A percentile compares a stretch with the other conserved stretches of the same genome.
These are phyloP conservation scores for Sanguinoderma infundibulare DNA, from an alignment of 1,284 basidiomycete species.

Conservation along the genomic window DNA sequence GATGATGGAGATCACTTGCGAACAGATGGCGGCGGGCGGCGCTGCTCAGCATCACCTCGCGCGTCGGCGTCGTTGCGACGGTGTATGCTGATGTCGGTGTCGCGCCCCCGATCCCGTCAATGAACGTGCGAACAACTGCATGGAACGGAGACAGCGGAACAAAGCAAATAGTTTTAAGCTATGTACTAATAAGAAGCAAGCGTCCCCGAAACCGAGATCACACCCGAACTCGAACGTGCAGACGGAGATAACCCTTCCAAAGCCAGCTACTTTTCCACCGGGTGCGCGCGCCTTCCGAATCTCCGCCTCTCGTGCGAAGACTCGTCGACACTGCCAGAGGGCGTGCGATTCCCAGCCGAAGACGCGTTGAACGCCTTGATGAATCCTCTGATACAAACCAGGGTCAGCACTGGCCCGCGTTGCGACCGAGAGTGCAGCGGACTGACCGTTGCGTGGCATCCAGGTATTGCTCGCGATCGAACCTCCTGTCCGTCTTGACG, in stretches of 20 bases:
- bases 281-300: background rate
- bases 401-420: background rate
- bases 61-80: constrained; percentile 8
- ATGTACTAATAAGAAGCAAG: background rate
- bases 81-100: background rate
- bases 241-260: background rate
- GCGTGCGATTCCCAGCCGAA: constrained; percentile 13
- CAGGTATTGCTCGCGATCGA: constrained; percentile 65
- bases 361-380: constrained; percentile 28
- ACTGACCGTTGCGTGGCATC: constrained; percentile 72
- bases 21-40: constrained; percentile 18
- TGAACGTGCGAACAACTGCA: background rate
- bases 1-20: constrained; percentile 25
- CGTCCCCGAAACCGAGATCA: background rate
- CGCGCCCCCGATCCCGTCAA: background rate
- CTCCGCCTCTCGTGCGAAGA: constrained; percentile 2
- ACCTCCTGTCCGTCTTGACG: constrained; percentile 61
- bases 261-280: constrained; percentile 11
- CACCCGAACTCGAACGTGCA: background rate
- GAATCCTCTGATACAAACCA: constrained; percentile 16
- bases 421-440: background rate
- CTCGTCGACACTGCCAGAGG: background rate
- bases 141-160: background rate
- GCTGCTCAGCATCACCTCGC: constrained; percentile 1
- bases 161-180: background rate